Percentiles rank a stretch among this genome's conserved stretches.
phyloP scores from a whole-genome alignment of 257 asterid genomes.

The Mitragyna speciosa region DNA sequence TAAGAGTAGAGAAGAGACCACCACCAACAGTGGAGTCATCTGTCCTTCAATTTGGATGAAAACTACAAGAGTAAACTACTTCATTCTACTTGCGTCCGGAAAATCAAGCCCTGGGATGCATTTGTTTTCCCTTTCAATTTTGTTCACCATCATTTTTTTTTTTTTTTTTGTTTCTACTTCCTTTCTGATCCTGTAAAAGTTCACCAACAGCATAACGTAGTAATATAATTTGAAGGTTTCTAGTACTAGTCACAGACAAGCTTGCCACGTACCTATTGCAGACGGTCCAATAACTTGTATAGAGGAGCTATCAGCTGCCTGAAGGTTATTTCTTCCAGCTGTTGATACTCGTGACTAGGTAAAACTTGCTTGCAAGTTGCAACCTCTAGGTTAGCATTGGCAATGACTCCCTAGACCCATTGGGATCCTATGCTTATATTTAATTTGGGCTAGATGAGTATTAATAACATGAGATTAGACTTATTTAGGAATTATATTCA shows the following conservation, averaged over 20 bases:
- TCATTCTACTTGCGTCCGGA: constrained; percentile 29
- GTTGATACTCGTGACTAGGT: constrained; percentile 64
- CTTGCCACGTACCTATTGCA: constrained; percentile 60
- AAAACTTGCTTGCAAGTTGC: constrained; percentile 66
- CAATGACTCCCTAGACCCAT: too few species aligned
- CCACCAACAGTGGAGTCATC: too few species aligned
- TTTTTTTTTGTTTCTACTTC: constrained; percentile 50
- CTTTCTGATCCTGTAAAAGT: constrained; percentile 60
- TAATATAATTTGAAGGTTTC: neutral
- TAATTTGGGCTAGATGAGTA: too few species aligned
- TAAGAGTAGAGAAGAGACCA: too few species aligned
- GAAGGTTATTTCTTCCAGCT: constrained; percentile 80
- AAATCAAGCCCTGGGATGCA: constrained; percentile 79
- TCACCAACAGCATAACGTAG: neutral
- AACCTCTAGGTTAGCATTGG: too few species aligned
- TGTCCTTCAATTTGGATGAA: too few species aligned
- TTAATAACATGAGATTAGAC: too few species aligned
- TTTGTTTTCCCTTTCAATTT: constrained; percentile 81
- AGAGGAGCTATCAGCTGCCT: constrained; percentile 68
- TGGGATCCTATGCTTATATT: too few species aligned
- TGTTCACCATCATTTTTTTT: constrained; percentile 52
- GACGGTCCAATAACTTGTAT: constrained; percentile 48
- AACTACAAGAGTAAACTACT: too few species aligned
- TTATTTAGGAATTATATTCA: too few species aligned
- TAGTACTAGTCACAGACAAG: too few species aligned